phyloP scores from a whole-genome alignment of 441 rosid genomes.

The California macrophylla region DNA sequence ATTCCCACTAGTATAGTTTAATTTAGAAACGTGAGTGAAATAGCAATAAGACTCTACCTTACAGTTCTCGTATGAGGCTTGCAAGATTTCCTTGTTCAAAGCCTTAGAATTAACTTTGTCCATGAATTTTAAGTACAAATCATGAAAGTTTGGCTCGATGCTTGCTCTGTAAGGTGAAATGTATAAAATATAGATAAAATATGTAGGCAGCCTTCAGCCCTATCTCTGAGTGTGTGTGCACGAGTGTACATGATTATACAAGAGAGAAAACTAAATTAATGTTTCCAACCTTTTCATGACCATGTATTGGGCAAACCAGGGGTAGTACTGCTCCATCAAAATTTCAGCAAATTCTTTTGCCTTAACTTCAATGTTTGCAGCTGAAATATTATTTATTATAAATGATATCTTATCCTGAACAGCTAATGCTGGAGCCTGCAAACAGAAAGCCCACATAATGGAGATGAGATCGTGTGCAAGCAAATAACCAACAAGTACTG shows the following conservation, averaged over 20 bases:
- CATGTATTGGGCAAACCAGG: conserved; percentile 98
- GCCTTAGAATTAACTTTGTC: conserved; percentile 82
- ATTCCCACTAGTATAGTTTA: neutral
- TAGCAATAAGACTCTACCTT: conserved; percentile 43
- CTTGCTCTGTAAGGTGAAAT: conserved; percentile 60
- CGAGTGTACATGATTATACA: neutral
- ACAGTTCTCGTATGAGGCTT: conserved; percentile 96
- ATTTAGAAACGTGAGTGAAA: neutral
- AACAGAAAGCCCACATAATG: conserved; percentile 13
- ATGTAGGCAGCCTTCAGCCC: neutral
- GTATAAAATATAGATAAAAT: neutral
- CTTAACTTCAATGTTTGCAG: conserved; percentile 70
- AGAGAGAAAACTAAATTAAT: neutral
- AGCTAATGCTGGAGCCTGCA: conserved; percentile 82
- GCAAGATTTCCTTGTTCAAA: conserved; percentile 77
- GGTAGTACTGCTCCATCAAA: conserved; percentile 68
- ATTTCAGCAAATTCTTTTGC: conserved; percentile 79
- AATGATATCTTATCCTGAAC: conserved; percentile 86
- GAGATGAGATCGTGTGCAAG: neutral
- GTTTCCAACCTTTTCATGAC: conserved; percentile 85
- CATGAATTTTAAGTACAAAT: conserved; percentile 86
- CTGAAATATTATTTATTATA: conserved; percentile 78
- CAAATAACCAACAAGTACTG: neutral
- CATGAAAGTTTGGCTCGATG: conserved; percentile 97
- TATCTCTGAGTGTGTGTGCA: neutral